Base-by-base conservation (phyloP, 2,329 filamentous ascomycete species). In the Cercospora citrullina region DNA sequence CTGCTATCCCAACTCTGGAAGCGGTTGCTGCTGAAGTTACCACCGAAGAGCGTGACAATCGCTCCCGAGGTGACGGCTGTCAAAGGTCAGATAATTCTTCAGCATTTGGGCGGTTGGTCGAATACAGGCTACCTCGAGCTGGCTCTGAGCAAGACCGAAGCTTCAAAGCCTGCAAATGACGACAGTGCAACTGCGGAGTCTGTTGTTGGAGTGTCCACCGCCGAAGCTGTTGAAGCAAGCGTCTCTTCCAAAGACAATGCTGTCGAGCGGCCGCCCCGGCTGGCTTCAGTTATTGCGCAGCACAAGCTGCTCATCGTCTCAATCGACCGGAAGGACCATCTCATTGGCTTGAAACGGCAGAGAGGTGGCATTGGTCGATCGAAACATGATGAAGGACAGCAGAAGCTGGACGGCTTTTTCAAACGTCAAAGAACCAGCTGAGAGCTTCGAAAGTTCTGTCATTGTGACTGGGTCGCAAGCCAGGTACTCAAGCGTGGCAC, bases 321-420 rank as follows among this genome's bases (percentile, higher is more conserved):
- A 5, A 84, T 93, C 70, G 94, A 97, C 76, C 87, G 86, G 69
- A 85, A 87, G 68, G 85, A 87, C 4, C 94, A 97, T 79, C 85
- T 97, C 2, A 80, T 82, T 55, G 88, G 89, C 30, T 81, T 97
- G 67, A 94, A 90, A 77, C 91, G 92, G 79, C 94, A 92, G 8
- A 84, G 90, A 26, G 92, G 92, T 31, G 93, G 93, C 3, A 91
- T 97, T 66, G 93, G 93, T 64, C 95, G 90, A 73, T 85, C 91
- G 45, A 85, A 86, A 65, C 89, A 92, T 76, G 93, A 97, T 77
- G 84, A 87, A 10, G 88, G 85, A 58, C 94, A 97, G 78, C 89
- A 86, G 75, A 92, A 86, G 18, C 86, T 97, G 73, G 88, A 92
- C 57, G 86, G 86, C 0, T 97, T 95, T 81, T 94, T 97, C 79